phyloP scores from a whole-genome alignment of 1,284 basidiomycete species.

The Puccinia polysora region DNA sequence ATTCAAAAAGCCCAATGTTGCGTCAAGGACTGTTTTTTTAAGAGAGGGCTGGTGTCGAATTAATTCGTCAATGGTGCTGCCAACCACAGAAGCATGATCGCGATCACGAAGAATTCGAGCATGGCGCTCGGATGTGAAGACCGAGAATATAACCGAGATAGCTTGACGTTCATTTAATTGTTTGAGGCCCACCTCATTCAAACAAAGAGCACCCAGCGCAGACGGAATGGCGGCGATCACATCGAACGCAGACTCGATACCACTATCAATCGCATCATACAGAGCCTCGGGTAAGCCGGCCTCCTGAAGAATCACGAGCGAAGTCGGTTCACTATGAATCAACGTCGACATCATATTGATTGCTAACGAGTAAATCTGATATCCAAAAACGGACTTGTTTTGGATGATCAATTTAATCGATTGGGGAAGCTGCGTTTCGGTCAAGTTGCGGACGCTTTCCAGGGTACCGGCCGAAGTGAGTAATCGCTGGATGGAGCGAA shows the following conservation, averaged over 20 bases:
- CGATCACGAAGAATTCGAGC: constrained; percentile 84
- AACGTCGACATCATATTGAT: constrained; percentile 98
- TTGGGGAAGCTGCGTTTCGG: constrained; percentile 80
- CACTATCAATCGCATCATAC: constrained; percentile 75
- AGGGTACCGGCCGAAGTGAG: constrained; percentile 91
- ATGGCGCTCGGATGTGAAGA: constrained; percentile 79
- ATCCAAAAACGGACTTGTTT: constrained; percentile 75
- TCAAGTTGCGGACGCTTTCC: constrained; percentile 87
- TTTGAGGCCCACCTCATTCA: constrained; percentile 83
- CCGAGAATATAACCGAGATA: constrained; percentile 74
- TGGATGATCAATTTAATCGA: constrained; percentile 85
- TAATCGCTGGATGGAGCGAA: constrained; percentile 90
- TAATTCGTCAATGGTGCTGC: constrained; percentile 86
- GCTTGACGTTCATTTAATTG: constrained; percentile 68
- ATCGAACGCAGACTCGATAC: constrained; percentile 81
- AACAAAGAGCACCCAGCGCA: constrained; percentile 91
- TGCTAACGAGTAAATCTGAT: constrained; percentile 76
- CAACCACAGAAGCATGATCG: constrained; percentile 83
- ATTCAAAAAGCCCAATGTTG: constrained; percentile 66
- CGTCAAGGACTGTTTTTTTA: constrained; percentile 71
- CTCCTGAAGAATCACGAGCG: constrained; percentile 86
- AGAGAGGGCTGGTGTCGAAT: constrained; percentile 90
- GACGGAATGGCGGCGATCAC: constrained; percentile 89
- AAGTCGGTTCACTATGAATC: constrained; percentile 97
- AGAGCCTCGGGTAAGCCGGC: constrained; percentile 81